Evolutionary conservation across 495 filamentous ascomycete genomes (phyloP).

Genomic region (Poronia punctata): DNA sequence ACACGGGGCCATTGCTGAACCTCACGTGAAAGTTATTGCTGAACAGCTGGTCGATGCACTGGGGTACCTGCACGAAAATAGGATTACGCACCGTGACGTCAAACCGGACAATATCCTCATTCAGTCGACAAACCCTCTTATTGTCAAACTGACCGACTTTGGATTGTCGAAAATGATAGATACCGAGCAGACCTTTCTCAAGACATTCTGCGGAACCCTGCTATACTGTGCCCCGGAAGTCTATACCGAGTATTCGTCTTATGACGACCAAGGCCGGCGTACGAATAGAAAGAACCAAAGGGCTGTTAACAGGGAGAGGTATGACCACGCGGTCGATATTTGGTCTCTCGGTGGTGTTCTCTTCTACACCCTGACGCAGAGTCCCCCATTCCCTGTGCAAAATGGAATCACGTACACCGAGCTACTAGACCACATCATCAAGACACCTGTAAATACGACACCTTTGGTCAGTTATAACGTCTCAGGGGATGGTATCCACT

Average conservation of each 20-base stretch:
- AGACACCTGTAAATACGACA: constrained; percentile 52
- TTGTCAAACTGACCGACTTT: constrained; percentile 92
- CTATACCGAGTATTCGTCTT: constrained; percentile 72
- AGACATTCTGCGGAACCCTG: constrained; percentile 93
- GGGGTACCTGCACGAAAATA: constrained; percentile 75
- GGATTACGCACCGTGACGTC: constrained; percentile 93
- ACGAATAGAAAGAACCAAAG: constrained; percentile 32
- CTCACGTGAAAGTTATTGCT: constrained; percentile 60
- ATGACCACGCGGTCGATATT: constrained; percentile 84
- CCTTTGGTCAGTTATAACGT: constrained; percentile 50
- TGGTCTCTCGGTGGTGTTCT: constrained; percentile 93
- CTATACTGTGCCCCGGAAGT: constrained; percentile 96
- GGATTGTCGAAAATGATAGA: constrained; percentile 88
- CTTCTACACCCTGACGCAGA: constrained; percentile 67
- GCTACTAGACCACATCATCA: constrained; percentile 82
- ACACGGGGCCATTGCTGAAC: constrained; percentile 57
- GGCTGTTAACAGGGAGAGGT: constrained; percentile 45
- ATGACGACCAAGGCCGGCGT: constrained; percentile 40
- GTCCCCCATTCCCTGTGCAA: constrained; percentile 70
- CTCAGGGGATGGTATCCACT: constrained; percentile 59
- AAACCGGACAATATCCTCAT: constrained; percentile 98
- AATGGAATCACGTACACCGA: constrained; percentile 45
- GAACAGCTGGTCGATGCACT: constrained; percentile 74
- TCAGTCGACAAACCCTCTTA: constrained; percentile 58
- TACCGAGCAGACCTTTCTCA: constrained; percentile 80